Evolutionary conservation across 331 rosid species (phyloP).

Genomic region (Rhamnella rubrinervis): DNA sequence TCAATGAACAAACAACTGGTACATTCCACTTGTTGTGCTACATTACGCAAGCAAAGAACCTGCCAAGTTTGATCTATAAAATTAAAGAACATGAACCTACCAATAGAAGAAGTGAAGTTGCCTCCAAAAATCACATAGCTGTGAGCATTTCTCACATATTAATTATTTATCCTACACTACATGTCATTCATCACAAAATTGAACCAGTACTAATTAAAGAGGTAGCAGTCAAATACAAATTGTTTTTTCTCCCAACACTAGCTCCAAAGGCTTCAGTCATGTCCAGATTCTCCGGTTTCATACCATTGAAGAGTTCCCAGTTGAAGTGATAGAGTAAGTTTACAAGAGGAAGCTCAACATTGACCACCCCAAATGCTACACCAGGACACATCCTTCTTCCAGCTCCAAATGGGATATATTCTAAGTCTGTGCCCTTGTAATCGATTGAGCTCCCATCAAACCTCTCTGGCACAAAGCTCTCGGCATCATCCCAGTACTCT

Average conservation of each 20-base stretch:
- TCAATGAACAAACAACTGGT: too few relatives aligned
- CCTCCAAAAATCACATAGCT: too few relatives aligned
- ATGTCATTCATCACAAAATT: too few relatives aligned
- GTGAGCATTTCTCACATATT: too few relatives aligned
- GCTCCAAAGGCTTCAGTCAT: conserved; percentile 11
- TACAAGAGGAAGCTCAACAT: neutral
- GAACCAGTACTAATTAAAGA: neutral
- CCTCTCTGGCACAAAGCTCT: neutral
- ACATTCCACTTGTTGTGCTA: too few relatives aligned
- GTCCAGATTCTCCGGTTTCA: neutral
- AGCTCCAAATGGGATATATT: conserved; percentile 8
- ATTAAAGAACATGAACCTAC: too few relatives aligned
- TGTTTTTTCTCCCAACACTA: neutral
- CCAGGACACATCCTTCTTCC: conserved; percentile 9
- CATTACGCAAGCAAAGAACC: too few relatives aligned
- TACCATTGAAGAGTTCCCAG: neutral
- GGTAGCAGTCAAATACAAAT: neutral
- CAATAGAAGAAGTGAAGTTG: too few relatives aligned
- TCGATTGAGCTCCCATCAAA: neutral
- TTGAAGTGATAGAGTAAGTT: neutral
- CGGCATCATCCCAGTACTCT: conserved; percentile 3
- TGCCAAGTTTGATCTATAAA: too few relatives aligned
- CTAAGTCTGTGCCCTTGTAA: neutral
- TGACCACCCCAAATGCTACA: neutral
- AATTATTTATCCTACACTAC: too few relatives aligned